Evolutionary conservation across 2,329 filamentous ascomycete species (phyloP).

Genomic region (Phyllosticta citriasiana): DNA sequence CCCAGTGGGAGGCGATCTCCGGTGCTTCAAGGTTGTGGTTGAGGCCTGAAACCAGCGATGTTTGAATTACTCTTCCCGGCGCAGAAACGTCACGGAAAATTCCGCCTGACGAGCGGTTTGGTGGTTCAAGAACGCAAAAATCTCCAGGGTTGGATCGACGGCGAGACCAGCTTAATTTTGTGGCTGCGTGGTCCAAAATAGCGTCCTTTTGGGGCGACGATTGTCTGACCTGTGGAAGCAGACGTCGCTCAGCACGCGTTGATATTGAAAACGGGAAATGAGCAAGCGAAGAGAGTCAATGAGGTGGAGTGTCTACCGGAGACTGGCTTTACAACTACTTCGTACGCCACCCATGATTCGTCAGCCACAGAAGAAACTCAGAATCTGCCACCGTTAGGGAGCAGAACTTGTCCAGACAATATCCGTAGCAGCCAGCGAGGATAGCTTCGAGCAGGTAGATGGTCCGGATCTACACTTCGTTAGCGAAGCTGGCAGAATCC

Average conservation of each 20-base stretch:
- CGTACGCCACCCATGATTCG: conserved; percentile 8
- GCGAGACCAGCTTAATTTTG: neutral
- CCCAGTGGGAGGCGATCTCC: neutral
- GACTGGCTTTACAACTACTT: conserved; percentile 10
- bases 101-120: neutral
- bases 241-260: neutral
- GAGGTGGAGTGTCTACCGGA: conserved; percentile 1
- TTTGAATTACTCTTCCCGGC: neutral
- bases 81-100: neutral
- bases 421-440: conserved; percentile 51
- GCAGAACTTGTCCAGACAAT: conserved; percentile 61
- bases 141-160: neutral
- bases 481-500: conserved; percentile 15
- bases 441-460: conserved; percentile 29
- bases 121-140: neutral
- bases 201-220: neutral
- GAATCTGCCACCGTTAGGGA: conserved; percentile 33
- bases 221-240: neutral
- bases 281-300: neutral
- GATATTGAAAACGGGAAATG: neutral
- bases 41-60: neutral
- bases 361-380: conserved; percentile 9
- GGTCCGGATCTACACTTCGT: conserved; percentile 4
- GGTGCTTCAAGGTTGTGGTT: neutral
- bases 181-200: neutral